Base-by-base conservation (phyloP, 2,329 filamentous ascomycete genomes). In the Aspergillus caelatus region DNA sequence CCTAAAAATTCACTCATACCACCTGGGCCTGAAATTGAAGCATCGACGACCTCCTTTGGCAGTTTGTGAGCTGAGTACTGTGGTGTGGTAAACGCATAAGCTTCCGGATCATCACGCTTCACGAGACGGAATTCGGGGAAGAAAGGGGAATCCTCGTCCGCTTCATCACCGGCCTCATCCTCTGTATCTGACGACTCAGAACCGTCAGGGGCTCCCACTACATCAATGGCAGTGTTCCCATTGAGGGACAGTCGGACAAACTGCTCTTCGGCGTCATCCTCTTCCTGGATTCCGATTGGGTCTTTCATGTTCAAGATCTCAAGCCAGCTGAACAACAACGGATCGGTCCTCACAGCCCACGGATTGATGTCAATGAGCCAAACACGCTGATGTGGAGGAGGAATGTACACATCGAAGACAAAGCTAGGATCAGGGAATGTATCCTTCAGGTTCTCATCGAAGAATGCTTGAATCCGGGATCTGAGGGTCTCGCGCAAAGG, bases 31-130 rank as follows among this genome's bases (percentile, higher is more conserved):
- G 85, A 85, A 23, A 83, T 79, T 34, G 85, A 86, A 2, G 87
- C 88, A 72, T 89, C 87, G 2, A 97, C 94, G 2, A 98, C 93
- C 70, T 99, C 95, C 76, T 90, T 93, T 0, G 95, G 95, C 70
- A 99, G 81, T 79, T 98, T 99, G 75, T 98, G 94, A 3, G 95
- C 94, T 65, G 93, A 97, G 77, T 96, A 98, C 72, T 94, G 91
- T 1, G 93, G 87, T 5, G 91, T 91, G 68, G 87, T 89, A 75
- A 97, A 96, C 70, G 91, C 91, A 75, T 93, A 95, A 1, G 94
- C 94, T 65, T 94, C 91, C 0, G 94, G 93, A 68, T 98, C 94
- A 67, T 94, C 90, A 75, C 89, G 89, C 70, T 90, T 88, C 54
- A 99, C 87, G 10, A 98, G 83, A 48, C 94, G 85, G 68, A 99